A percentile compares a stretch with the other conserved stretches of the same genome.
These are phyloP conservation scores for Sindora glabra DNA, from an alignment of 306 rosid genomes.

Conservation along the genomic window DNA sequence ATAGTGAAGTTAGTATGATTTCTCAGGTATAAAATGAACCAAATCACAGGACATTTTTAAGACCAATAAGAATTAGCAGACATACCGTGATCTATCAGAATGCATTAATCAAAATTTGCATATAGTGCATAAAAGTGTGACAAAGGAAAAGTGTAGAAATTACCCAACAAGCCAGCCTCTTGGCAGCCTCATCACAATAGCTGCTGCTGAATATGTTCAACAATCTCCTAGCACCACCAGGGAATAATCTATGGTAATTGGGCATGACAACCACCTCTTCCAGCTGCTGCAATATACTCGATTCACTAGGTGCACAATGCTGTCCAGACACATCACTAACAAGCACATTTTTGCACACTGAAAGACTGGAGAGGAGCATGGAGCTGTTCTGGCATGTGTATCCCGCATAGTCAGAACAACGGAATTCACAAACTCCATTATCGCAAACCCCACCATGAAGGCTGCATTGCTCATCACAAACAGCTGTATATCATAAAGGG, in stretches of 20 bases:
- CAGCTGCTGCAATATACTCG: slow-evolving; percentile 85
- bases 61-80: neutral
- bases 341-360: slow-evolving; percentile 66
- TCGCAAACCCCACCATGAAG: slow-evolving; percentile 99
- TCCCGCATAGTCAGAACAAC: slow-evolving; percentile 96
- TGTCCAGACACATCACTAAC: slow-evolving; percentile 75
- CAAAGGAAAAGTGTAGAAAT: slow-evolving; percentile 10
- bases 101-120: neutral
- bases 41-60: neutral
- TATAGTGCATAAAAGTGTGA: neutral
- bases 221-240: slow-evolving; percentile 88
- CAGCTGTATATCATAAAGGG: slow-evolving; percentile 47
- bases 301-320: slow-evolving; percentile 95
- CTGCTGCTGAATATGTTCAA: slow-evolving; percentile 79
- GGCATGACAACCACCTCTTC: slow-evolving; percentile 97
- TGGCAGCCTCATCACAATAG: slow-evolving; percentile 85
- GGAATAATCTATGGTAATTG: slow-evolving; percentile 85
- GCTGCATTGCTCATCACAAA: slow-evolving; percentile 97
- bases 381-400: slow-evolving; percentile 97
- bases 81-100: neutral
- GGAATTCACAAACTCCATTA: slow-evolving; percentile 93
- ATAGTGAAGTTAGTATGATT: neutral
- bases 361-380: slow-evolving; percentile 64
- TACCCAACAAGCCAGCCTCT: slow-evolving; percentile 97
- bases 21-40: neutral